Percentiles rank a stretch among this genome's conserved stretches.
phyloP scores from a whole-genome alignment of 192 early-diverging fungal species.

The Umbelopsis sp. region DNA sequence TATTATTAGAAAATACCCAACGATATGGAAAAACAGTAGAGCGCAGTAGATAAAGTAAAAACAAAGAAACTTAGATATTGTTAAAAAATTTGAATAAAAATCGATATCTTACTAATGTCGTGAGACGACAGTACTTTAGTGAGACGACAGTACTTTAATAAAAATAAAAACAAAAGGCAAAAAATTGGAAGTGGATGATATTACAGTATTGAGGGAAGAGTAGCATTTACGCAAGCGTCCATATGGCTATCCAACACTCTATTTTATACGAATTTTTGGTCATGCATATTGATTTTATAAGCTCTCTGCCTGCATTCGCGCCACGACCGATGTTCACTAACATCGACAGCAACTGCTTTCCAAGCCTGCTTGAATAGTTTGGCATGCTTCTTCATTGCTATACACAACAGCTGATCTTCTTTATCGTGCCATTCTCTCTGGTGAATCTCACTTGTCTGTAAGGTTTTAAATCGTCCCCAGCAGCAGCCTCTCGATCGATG shows the following conservation, averaged over 20 bases:
- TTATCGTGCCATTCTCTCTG: constrained; percentile 20
- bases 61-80: no score
- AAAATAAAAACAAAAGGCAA: not conserved
- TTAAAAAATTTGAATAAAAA: no score
- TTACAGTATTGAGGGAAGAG: not conserved
- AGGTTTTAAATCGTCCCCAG: constrained; percentile 35
- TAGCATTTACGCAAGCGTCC: not conserved
- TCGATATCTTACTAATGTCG: no score
- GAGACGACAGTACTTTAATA: not conserved
- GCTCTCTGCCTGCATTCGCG: constrained; percentile 25
- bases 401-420: constrained; percentile 18
- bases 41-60: not conserved
- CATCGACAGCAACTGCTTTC: constrained; percentile 27
- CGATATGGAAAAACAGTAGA: no score
- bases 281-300: constrained; percentile 11
- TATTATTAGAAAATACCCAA: no score
- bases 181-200: not conserved
- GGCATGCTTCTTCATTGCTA: constrained; percentile 27
- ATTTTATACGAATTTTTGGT: not conserved
- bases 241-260: not conserved
- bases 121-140: no score
- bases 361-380: constrained; percentile 34
- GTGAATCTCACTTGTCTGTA: constrained; percentile 21
- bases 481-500: constrained; percentile 36
- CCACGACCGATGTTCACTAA: constrained; percentile 22